Evolutionary conservation across 163 green algal genomes (phyloP).

Genomic region (Scenedesmus sp.): DNA sequence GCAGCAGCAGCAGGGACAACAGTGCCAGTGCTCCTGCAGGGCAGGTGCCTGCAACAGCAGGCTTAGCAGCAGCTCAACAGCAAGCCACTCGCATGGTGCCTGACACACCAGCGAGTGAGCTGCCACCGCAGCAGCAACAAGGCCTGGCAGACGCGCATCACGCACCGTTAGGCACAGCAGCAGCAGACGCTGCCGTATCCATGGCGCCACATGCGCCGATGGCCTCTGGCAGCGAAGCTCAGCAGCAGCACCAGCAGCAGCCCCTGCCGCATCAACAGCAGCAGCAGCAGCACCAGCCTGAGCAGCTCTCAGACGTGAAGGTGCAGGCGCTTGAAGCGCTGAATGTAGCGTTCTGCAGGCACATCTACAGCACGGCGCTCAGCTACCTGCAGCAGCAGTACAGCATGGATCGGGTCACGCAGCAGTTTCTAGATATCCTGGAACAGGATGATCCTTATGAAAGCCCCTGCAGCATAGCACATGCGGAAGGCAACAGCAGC

Average conservation of each 20-base stretch:
- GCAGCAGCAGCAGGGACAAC: constrained; percentile 10
- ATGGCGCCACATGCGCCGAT: neutral
- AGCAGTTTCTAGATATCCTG: constrained; percentile 42
- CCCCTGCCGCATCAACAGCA: neutral
- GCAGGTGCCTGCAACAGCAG: neutral
- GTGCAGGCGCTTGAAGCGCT: constrained; percentile 30
- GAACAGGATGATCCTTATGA: constrained; percentile 33
- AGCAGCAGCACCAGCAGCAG: neutral
- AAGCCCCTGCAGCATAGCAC: neutral
- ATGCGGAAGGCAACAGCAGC: constrained; percentile 9
- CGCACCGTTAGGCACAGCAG: neutral
- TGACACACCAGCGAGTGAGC: neutral
- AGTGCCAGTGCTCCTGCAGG: neutral
- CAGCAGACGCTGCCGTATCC: neutral
- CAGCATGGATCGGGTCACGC: neutral
- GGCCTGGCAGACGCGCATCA: neutral
- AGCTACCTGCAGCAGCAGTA: constrained; percentile 30
- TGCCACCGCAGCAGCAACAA: neutral
- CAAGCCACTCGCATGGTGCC: neutral
- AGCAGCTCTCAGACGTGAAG: constrained; percentile 17
- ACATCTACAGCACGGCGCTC: constrained; percentile 42
- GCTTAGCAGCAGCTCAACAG: neutral
- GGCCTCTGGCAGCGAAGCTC: neutral
- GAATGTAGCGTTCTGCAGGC: constrained; percentile 29
- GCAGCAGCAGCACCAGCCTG: neutral